Conservation (phyloP, 257 asterid genomes). For the Gentiana straminea region DNA sequence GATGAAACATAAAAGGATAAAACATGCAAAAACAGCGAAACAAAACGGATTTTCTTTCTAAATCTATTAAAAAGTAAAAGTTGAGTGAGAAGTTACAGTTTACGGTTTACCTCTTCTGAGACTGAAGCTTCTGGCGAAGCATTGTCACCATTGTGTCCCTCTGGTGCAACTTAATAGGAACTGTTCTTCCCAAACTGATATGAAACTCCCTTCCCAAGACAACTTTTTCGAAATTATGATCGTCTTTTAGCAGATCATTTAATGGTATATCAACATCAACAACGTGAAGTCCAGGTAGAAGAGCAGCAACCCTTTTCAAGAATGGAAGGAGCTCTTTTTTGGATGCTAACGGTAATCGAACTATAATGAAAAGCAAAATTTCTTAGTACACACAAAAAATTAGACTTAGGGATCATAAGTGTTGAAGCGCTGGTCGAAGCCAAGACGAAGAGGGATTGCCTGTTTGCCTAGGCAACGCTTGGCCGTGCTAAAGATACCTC, state of each 20-base stretch:
- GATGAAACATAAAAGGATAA: too few species aligned
- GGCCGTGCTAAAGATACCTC: too few species aligned
- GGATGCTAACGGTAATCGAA: slow-evolving; percentile 42
- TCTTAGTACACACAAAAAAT: neutral
- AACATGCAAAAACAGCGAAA: too few species aligned
- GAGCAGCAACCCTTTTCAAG: slow-evolving; percentile 45
- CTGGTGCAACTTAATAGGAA: slow-evolving; percentile 83
- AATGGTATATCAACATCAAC: slow-evolving; percentile 73
- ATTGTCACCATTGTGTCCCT: slow-evolving; percentile 67
- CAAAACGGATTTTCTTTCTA: too few species aligned
- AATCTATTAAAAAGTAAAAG: neutral
- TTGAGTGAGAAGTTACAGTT: slow-evolving; percentile 4
- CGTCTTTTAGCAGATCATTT: slow-evolving; percentile 33
- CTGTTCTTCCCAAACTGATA: slow-evolving; percentile 90
- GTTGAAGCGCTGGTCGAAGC: too few species aligned
- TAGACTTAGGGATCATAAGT: too few species aligned
- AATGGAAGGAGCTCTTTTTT: slow-evolving; percentile 52
- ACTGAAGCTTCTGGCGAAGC: slow-evolving; percentile 87
- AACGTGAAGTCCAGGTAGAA: slow-evolving; percentile 53
- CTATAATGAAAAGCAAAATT: slow-evolving; percentile 19
- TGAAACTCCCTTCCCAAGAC: slow-evolving; percentile 79
- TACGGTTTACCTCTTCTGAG: slow-evolving; percentile 55
- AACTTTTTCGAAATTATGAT: slow-evolving; percentile 50
- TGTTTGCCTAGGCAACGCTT: too few species aligned
- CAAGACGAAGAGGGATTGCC: too few species aligned